These are phyloP conservation scores for Neocucurbitaria cava DNA, from an alignment of 2,329 filamentous ascomycete genomes.

Conservation along the genomic window DNA sequence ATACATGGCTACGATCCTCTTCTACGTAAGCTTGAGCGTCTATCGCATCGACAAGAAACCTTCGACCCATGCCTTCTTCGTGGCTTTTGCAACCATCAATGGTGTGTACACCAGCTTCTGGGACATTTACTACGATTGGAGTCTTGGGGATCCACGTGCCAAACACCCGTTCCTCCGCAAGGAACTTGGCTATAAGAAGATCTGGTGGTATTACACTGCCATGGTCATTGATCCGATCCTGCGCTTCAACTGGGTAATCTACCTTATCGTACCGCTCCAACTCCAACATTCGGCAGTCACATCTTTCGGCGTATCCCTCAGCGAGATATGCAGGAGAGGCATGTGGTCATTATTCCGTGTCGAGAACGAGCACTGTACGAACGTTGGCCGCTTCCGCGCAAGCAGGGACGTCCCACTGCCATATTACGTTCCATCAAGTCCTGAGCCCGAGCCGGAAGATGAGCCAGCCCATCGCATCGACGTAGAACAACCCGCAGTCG, in stretches of 20 bases:
- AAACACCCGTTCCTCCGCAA: conserved; percentile 69
- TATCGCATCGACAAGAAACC: conserved; percentile 75
- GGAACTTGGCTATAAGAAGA: conserved; percentile 77
- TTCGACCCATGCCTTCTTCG: conserved; percentile 73
- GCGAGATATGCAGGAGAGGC: conserved; percentile 83
- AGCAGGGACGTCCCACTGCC: conserved; percentile 86
- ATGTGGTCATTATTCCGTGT: conserved; percentile 94
- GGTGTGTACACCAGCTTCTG: conserved; percentile 84
- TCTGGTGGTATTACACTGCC: conserved; percentile 85
- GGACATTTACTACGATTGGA: conserved; percentile 98
- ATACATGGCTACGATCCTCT: conserved; percentile 83
- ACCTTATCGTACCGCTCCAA: conserved; percentile 81
- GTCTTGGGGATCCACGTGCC: conserved; percentile 79
- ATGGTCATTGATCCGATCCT: conserved; percentile 85
- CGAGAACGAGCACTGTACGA: conserved; percentile 93
- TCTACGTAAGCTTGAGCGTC: conserved; percentile 78
- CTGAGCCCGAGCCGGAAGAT: conserved; percentile 8
- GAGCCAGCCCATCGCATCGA: conserved; percentile 17
- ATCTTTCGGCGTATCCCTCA: conserved; percentile 78
- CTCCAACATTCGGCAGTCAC: conserved; percentile 82
- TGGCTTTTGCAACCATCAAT: conserved; percentile 82
- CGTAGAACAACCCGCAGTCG: conserved; percentile 41
- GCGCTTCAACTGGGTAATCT: conserved; percentile 94
- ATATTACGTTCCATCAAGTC: conserved; percentile 62
- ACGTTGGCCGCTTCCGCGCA: conserved; percentile 85